Base-by-base conservation (phyloP, 169 alveolate genomes). In the Cryptosporidium viatorum region DNA sequence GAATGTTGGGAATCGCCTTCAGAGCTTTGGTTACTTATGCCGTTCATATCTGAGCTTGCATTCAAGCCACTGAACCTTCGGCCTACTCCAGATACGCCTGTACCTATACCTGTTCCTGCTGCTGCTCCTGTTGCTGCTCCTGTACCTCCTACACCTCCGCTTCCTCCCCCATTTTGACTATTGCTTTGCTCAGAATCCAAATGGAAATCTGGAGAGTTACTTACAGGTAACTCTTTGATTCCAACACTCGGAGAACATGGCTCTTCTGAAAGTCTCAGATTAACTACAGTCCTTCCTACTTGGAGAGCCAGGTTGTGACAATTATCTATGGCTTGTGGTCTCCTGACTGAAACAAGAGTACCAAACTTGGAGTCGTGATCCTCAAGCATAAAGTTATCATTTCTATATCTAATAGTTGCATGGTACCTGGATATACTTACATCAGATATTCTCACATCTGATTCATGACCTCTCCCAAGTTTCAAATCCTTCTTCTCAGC, bases 311-410 rank as follows among this genome's bases (percentile, higher is more conserved):
- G 33, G 16, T 62, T 58, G 31, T 58, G 86, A 37, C 68, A 52
- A 12, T 45, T 70, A 14, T 74, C 91, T 21, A 74, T 85, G 29
- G 75, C 80, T 33, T 69, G 91, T 14, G 98, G 96, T 58, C 94
- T 94, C 70, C 96, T 84, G 41, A 96, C 75, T 2, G 97, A 94
- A 29, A 98, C 98, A 71, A 99, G 94, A 5, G 99, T 98, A 21
- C 99, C 99, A 92, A 99, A 98, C 87, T 99, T 99, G 26, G 99
- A 97, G 84, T 95, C 95, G 91, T 96, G 98, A 91, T 99, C 99
- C 67, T 96, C 97, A 29, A 99, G 91, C 91, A 94, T 94, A 91
- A 98, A 97, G 41, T 94, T 95, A 62, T 98, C 98, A 14, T 93
- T 93, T 85, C 94, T 97, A 85, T 94, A 96, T 65, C 95, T 92